Percentiles rank a stretch among this genome's conserved stretches.
phyloP scores from a whole-genome alignment of 495 filamentous ascomycete species.

The Neurospora sp. region DNA sequence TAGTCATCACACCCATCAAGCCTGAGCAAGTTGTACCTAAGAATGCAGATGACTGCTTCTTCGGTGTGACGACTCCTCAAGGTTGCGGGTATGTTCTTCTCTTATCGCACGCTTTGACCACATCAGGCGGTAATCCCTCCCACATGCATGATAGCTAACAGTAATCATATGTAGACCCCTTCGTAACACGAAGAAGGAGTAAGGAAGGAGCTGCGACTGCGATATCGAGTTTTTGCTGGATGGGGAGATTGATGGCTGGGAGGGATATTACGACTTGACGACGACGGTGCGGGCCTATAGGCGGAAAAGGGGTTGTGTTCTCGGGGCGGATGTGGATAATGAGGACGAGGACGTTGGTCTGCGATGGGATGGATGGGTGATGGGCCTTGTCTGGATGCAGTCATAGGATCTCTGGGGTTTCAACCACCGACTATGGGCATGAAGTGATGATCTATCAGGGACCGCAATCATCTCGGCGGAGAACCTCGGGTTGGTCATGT shows the following conservation, averaged over 20 bases:
- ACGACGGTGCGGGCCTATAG: background rate
- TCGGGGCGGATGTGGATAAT: background rate
- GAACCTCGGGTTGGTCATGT: background rate
- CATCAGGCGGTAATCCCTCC: background rate
- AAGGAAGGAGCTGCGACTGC: background rate
- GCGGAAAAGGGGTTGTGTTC: background rate
- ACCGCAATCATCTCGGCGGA: background rate
- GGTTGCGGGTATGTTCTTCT: constrained; percentile 36
- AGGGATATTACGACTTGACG: background rate
- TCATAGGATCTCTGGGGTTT: background rate
- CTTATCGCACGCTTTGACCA: too few species aligned
- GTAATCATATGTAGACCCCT: background rate
- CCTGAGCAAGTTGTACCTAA: constrained; percentile 34
- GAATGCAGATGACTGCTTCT: constrained; percentile 34
- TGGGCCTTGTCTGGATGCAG: background rate
- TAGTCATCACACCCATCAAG: constrained; percentile 36
- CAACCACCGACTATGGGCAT: background rate
- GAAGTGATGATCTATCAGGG: background rate
- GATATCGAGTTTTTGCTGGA: background rate
- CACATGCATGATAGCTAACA: background rate
- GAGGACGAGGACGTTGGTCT: background rate
- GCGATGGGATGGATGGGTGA: background rate
- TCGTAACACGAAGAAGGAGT: background rate
- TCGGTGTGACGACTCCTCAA: constrained; percentile 36
- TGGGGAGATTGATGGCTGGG: background rate